Evolutionary conservation across 345 rosid species (phyloP), one percentile per base, ranked within the genome.

Genomic region (Rubroshorea leprosula): DNA sequence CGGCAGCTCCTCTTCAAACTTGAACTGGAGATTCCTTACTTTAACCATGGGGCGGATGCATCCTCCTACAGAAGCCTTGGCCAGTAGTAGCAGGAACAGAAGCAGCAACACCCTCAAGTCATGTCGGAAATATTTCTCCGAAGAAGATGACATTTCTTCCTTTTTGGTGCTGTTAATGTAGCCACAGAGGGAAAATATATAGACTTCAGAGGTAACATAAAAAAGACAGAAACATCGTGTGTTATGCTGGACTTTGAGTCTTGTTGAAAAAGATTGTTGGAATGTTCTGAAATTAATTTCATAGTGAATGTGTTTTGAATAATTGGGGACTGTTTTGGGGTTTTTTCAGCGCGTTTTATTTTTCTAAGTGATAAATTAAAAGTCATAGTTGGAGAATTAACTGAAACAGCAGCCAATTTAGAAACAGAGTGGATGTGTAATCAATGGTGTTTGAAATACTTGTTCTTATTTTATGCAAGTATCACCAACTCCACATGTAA

Each of bases 1-100:
- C 18, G 74, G 78, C 11, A 83, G 78, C 72, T 46, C 72, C 62
- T 16, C 68, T 17, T 56, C 65, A 23, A 72, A 51, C 65, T 3
- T 35, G 6, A 58, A 19, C 13, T 60, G 49, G 20, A 26, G 35
- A 23, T 25, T 58, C 11, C 54, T 49, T 10, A 26, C 54, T 43
- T 45, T 25, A 23, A 22, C 56, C 23, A 64, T 49, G 39, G 54
- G 62, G 47, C 63, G 35, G 38, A 48, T 17, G 55, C 64, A 62
- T 52, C 20, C 63, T 48, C 76, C 74, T 9, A 48, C 45, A 2
- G 68, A 60, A 22, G 66, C 60, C 18, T 56, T 16, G 0, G 25
- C 52, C 57, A 54, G 29, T 17, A 69, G 17, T 5, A 69, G 3
- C 0, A 69, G 20, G 12, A 22, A 47, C 23, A 68, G 1, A 21